Evolutionary conservation across 2,329 filamentous ascomycete species (phyloP).

Genomic region (Nothomitra cinnamomea): DNA sequence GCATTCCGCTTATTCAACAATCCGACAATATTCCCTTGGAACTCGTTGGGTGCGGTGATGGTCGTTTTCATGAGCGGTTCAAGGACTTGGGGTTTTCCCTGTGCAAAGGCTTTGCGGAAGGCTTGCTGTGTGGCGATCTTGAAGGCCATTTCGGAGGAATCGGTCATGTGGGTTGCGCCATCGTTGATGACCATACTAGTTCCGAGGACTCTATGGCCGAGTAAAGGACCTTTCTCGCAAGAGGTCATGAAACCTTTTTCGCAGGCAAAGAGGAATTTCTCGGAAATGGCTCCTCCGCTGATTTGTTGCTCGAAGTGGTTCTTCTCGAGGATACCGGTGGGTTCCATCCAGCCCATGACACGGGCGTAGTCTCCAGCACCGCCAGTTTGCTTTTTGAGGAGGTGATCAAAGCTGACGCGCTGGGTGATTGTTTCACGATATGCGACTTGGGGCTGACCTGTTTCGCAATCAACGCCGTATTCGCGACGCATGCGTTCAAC

Average conservation of each 20-base stretch:
- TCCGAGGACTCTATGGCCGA: slow-evolving; percentile 86
- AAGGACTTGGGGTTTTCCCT: slow-evolving; percentile 66
- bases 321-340: slow-evolving; percentile 50
- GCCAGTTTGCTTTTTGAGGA: slow-evolving; percentile 88
- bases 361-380: slow-evolving; percentile 91
- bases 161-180: slow-evolving; percentile 90
- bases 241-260: slow-evolving; percentile 81
- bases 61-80: slow-evolving; percentile 98
- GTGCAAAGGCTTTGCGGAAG: slow-evolving; percentile 82
- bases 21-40: slow-evolving; percentile 90
- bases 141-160: slow-evolving; percentile 95
- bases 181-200: slow-evolving; percentile 86
- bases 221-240: slow-evolving; percentile 72
- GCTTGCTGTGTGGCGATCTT: slow-evolving; percentile 88
- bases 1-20: slow-evolving; percentile 94
- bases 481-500: slow-evolving; percentile 92
- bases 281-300: slow-evolving; percentile 74
- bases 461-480: slow-evolving; percentile 89
- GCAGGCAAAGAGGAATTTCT: slow-evolving; percentile 90
- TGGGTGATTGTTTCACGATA: slow-evolving; percentile 87
- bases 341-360: slow-evolving; percentile 83
- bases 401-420: slow-evolving; percentile 72
- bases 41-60: slow-evolving; percentile 89
- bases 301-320: slow-evolving; percentile 82
- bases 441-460: slow-evolving; percentile 90